These are phyloP conservation scores for Penicillium tannophilum DNA, from an alignment of 495 filamentous ascomycete species.

Conservation along the genomic window DNA sequence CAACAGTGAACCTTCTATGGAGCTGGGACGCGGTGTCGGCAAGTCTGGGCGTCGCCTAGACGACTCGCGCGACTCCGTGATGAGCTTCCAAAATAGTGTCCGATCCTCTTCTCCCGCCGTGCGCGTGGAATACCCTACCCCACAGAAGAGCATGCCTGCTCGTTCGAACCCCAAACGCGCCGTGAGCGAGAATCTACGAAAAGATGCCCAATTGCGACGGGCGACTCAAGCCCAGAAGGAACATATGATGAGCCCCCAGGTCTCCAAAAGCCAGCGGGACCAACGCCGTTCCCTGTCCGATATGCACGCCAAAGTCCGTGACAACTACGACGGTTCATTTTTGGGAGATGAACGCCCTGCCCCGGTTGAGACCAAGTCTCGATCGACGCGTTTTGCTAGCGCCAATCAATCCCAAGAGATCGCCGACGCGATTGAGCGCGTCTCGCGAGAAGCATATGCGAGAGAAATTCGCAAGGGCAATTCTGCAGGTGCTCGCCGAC, in stretches of 20 bases:
- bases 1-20: constrained; percentile 44
- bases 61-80: constrained; percentile 47
- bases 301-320: constrained; percentile 57
- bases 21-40: constrained; percentile 43
- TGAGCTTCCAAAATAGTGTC: constrained; percentile 52
- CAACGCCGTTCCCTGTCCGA: constrained; percentile 51
- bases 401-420: constrained; percentile 48
- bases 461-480: constrained; percentile 37
- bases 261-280: constrained; percentile 38
- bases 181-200: constrained; percentile 45
- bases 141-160: constrained; percentile 34
- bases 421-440: constrained; percentile 47
- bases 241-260: constrained; percentile 41
- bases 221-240: constrained; percentile 51
- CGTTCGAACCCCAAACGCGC: constrained; percentile 33
- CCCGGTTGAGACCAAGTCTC: constrained; percentile 46
- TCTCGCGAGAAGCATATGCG: constrained; percentile 43
- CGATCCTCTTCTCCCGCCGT: constrained; percentile 51
- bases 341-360: constrained; percentile 54
- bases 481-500: constrained; percentile 25
- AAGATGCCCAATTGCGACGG: constrained; percentile 47
- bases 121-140: constrained; percentile 49
- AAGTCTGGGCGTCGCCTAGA: constrained; percentile 40
- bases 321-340: constrained; percentile 57
- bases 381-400: constrained; percentile 59